Conservation (phyloP, 768 basidiomycete species). For the Coprinellus micaceus region DNA sequence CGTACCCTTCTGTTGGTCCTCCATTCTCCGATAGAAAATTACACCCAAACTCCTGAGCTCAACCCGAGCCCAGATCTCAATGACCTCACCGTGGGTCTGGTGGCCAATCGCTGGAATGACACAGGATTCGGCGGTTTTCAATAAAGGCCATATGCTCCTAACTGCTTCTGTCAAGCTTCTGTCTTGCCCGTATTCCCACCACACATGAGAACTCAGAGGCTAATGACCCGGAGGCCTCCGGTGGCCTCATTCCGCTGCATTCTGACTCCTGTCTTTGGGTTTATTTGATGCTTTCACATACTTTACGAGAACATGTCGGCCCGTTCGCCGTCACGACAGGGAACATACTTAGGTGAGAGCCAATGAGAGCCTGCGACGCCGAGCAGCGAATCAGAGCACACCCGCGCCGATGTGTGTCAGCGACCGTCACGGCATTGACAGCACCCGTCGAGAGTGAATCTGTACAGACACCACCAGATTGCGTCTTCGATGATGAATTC, state of each 20-base stretch:
- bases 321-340: too few species aligned
- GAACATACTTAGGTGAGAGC: too few species aligned
- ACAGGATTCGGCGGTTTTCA: not conserved
- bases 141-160: not conserved
- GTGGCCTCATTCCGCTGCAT: too few species aligned
- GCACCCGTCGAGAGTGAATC: too few species aligned
- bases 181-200: not conserved
- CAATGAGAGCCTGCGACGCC: not conserved
- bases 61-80: too few species aligned
- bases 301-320: too few species aligned
- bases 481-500: too few species aligned
- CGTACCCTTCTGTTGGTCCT: too few species aligned
- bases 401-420: not conserved
- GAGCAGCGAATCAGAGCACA: not conserved
- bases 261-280: not conserved
- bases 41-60: too few species aligned
- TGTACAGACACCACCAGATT: too few species aligned
- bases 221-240: not conserved
- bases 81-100: not conserved
- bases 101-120: not conserved
- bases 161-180: not conserved
- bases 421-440: too few species aligned
- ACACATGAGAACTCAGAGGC: not conserved
- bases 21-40: too few species aligned
- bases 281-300: not conserved